These are phyloP conservation scores for Penicillium simplicissimum DNA, from an alignment of 495 filamentous ascomycete genomes.

Conservation along the genomic window DNA sequence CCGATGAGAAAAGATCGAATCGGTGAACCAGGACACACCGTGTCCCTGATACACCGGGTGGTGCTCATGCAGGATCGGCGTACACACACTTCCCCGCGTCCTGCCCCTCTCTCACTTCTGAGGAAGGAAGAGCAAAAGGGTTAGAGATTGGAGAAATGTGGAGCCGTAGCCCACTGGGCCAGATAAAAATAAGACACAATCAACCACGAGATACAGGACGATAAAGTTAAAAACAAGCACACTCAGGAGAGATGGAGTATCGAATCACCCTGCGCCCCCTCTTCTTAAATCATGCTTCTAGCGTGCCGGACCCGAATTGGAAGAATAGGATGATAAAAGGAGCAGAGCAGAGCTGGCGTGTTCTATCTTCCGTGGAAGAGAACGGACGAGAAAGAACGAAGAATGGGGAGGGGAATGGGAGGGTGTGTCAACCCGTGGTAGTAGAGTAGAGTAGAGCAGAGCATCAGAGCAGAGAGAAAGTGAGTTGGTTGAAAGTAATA, in stretches of 20 bases:
- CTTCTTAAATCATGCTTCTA: conserved; percentile 37
- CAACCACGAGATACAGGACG: no score
- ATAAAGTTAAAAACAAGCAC: no score
- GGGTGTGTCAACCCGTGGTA: not conserved
- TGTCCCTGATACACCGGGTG: conserved; percentile 4
- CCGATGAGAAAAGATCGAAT: conserved; percentile 6
- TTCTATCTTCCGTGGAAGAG: conserved; percentile 4
- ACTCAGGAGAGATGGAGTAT: no score
- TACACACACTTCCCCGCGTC: not conserved
- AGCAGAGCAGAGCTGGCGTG: conserved; percentile 9
- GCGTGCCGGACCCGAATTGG: conserved; percentile 19
- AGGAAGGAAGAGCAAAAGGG: not conserved
- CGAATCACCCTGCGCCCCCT: conserved; percentile 22
- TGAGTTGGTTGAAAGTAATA: not conserved
- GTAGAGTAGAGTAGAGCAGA: not conserved
- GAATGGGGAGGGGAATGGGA: conserved; percentile 1
- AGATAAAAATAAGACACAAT: not conserved
- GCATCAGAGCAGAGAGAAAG: conserved; percentile 1
- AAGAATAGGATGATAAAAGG: not conserved
- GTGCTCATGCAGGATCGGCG: not conserved
- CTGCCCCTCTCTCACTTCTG: not conserved
- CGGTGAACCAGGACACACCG: not conserved
- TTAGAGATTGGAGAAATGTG: not conserved
- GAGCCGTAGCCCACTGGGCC: conserved; percentile 3
- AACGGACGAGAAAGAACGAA: conserved; percentile 12